These are phyloP conservation scores for Lunasporangiospora selenospora DNA, from an alignment of 192 early-diverging fungal species.

Conservation along the genomic window DNA sequence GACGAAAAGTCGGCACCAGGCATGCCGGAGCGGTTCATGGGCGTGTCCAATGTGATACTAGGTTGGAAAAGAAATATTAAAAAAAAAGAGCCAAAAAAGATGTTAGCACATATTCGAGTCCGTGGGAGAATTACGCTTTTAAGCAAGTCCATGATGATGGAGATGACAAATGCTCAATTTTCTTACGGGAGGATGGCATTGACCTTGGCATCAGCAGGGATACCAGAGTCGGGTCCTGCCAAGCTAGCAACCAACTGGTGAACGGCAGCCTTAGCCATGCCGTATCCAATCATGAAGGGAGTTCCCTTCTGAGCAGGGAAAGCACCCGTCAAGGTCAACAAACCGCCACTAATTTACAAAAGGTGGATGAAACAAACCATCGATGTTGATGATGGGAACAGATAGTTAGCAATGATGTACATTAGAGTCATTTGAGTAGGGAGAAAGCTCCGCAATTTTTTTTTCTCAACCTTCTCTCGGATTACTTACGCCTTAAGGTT, in stretches of 20 bases:
- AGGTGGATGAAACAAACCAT: background rate
- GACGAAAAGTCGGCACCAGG: slow-evolving; percentile 79
- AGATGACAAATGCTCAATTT: background rate
- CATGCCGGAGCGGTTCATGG: slow-evolving; percentile 88
- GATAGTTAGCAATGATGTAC: no score
- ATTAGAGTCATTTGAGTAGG: no score
- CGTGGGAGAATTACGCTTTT: background rate
- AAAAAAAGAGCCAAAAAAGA: background rate
- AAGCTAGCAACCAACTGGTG: slow-evolving; percentile 87
- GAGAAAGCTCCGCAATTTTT: no score
- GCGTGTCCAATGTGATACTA: slow-evolving; percentile 87
- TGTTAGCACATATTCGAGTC: background rate
- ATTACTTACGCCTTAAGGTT: slow-evolving; percentile 71
- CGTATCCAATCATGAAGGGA: slow-evolving; percentile 85
- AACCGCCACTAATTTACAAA: slow-evolving; percentile 56
- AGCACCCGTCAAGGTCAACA: slow-evolving; percentile 85
- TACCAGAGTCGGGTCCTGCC: slow-evolving; percentile 72
- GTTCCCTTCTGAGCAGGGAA: slow-evolving; percentile 74
- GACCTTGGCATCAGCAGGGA: slow-evolving; percentile 72
- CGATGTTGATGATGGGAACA: no score
- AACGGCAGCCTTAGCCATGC: slow-evolving; percentile 92
- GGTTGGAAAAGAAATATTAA: slow-evolving; percentile 9
- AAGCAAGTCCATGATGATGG: background rate
- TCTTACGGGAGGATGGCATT: slow-evolving; percentile 72
- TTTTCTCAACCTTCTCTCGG: background rate